Evolutionary conservation across 257 asterid genomes (phyloP), one percentile per base, ranked within the genome.

Genomic region (Perilla frutescens): DNA sequence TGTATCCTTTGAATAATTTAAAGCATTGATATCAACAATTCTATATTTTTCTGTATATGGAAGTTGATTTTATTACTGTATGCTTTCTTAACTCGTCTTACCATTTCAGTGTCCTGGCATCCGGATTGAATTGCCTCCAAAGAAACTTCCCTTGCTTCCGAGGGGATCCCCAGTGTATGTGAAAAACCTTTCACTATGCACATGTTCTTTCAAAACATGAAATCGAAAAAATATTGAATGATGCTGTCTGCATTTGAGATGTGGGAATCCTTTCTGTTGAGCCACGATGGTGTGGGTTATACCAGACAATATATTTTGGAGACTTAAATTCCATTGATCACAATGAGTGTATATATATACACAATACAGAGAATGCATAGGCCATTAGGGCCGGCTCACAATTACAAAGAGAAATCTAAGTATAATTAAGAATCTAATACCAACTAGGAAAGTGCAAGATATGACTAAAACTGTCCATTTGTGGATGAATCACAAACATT

Each of bases 81-180:
- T 20, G 26, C 26, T 20, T 20, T 20, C 26, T 9, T 15, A 68
- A 50, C 48, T 72, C 65, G 45, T 75, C 50, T 75, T 49, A 45
- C 62, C 5, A 44, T 48, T 81, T 76, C 85, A 88, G 96, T 65
- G 73, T 50, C 62, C 60, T 87, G 66, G 85, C 89, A 13, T 72
- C 82, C 1, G 92, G 96, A 71, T 68, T 86, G 81, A 62, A 86
- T 76, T 92, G 98, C 65, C 96, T 90, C 66, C 96, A 90, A 36
- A 66, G 85, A 40, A 83, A 79, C 79, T 92, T 90, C 59, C 94
- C 91, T 51, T 92, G 96, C 84, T 41, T 65, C 55, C 86, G 89
- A 74, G 91, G 84, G 40, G n/a, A 69, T 1, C 96, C 94, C 13
- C 58, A 40, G 40, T 84, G 96, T 86, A 75, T 76, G 93, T 84